Conservation (phyloP, 179 eudicot genomes). For the Vitellaria paradoxa region DNA sequence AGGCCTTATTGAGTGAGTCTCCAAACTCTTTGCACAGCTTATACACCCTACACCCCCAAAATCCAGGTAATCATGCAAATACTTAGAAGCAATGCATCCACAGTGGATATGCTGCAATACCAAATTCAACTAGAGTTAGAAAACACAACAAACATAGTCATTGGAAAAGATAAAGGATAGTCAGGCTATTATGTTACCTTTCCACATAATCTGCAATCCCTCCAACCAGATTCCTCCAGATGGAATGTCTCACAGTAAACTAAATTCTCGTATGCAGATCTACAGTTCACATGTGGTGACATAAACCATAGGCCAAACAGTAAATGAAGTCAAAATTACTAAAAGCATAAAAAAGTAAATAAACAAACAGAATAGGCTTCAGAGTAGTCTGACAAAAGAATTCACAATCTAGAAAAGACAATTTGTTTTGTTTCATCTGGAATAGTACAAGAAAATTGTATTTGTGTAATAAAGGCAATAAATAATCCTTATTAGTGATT, state of each 20-base stretch:
- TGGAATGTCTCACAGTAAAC: constrained; percentile 75
- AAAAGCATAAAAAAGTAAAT: not conserved
- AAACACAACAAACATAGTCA: not conserved
- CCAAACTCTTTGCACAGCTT: constrained; percentile 47
- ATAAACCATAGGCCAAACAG: constrained; percentile 10
- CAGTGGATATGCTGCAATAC: constrained; percentile 67
- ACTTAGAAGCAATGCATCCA: constrained; percentile 80
- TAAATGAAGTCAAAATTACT: not conserved
- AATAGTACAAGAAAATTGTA: not conserved
- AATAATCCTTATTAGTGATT: not conserved
- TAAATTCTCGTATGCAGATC: constrained; percentile 66
- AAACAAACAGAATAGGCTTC: not conserved
- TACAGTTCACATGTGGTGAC: constrained; percentile 17
- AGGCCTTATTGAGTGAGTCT: constrained; percentile 35
- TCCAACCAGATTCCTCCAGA: constrained; percentile 88
- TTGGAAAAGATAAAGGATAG: constrained; percentile 5
- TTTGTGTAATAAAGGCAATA: not conserved
- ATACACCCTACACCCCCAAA: constrained; percentile 69
- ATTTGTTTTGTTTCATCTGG: not conserved
- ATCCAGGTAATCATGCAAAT: constrained; percentile 65
- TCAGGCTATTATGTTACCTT: constrained; percentile 46
- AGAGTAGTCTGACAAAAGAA: not conserved
- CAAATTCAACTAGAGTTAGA: constrained; percentile 19
- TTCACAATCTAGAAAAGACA: not conserved
- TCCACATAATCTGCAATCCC: constrained; percentile 68